Evolutionary conservation across 2,329 filamentous ascomycete genomes (phyloP).

Genomic region (Macroventuria anomochaeta): DNA sequence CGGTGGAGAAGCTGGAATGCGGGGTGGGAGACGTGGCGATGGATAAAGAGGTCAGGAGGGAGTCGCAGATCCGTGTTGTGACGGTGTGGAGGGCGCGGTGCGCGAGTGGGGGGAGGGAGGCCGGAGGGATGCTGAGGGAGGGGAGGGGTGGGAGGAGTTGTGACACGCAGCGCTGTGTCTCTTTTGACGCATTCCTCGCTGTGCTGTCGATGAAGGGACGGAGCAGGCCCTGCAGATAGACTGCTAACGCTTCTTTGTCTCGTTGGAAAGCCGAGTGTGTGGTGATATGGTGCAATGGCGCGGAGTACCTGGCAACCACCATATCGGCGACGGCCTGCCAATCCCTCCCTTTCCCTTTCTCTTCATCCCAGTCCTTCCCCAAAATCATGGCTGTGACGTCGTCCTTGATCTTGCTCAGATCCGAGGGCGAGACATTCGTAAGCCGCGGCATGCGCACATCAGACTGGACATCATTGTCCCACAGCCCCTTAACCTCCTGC

Average conservation of each 20-base stretch:
- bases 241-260: constrained; percentile 28
- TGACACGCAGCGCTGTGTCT: constrained; percentile 56
- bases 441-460: constrained; percentile 50
- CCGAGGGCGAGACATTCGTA: constrained; percentile 36
- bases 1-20: constrained; percentile 2
- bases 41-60: constrained; percentile 36
- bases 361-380: constrained; percentile 25
- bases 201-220: constrained; percentile 48
- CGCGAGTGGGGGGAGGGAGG: constrained; percentile 30
- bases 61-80: constrained; percentile 42
- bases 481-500: constrained; percentile 47
- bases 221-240: constrained; percentile 38
- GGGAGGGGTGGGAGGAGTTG: constrained; percentile 48
- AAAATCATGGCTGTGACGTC: constrained; percentile 57
- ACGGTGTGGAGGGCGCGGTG: constrained; percentile 41
- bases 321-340: constrained; percentile 75
- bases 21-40: constrained; percentile 18
- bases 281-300: constrained; percentile 56
- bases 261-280: constrained; percentile 21
- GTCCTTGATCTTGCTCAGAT: constrained; percentile 48
- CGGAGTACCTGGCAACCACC: constrained; percentile 67
- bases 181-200: constrained; percentile 46
- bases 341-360: constrained; percentile 43
- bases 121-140: constrained; percentile 15
- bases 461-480: constrained; percentile 42